phyloP scores from a whole-genome alignment of 768 basidiomycete species.

The Naganishia vishniacii region DNA sequence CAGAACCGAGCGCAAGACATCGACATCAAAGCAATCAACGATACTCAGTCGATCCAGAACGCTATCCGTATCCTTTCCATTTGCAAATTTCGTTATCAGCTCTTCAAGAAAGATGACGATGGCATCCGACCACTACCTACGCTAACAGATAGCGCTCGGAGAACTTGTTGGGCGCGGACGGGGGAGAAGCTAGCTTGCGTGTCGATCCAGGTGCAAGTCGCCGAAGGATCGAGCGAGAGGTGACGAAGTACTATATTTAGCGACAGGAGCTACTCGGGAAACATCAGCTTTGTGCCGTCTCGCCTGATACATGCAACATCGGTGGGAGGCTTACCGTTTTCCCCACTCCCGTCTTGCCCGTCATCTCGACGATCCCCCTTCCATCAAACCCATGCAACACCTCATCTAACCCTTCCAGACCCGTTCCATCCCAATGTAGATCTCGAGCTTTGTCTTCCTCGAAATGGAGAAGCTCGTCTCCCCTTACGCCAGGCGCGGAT shows the following conservation, averaged over 20 bases:
- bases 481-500: neutral
- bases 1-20: slow-evolving; percentile 15
- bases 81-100: neutral
- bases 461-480: neutral
- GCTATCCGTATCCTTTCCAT: neutral
- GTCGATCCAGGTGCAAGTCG: slow-evolving; percentile 43
- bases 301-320: too few species aligned
- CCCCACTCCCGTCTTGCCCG: slow-evolving; percentile 1
- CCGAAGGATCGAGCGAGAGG: slow-evolving; percentile 28
- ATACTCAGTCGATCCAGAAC: slow-evolving; percentile 37
- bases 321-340: slow-evolving; percentile 21
- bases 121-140: neutral
- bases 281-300: too few species aligned
- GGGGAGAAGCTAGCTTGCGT: slow-evolving; percentile 41
- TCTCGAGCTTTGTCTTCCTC: slow-evolving; percentile 13
- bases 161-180: slow-evolving; percentile 33
- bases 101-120: neutral
- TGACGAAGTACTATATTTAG: slow-evolving; percentile 35
- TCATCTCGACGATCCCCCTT: slow-evolving; percentile 22
- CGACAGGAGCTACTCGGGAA: slow-evolving; percentile 36
- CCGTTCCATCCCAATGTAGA: slow-evolving; percentile 24
- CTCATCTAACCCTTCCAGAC: slow-evolving; percentile 21
- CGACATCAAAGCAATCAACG: slow-evolving; percentile 29
- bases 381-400: slow-evolving; percentile 19
- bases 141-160: slow-evolving; percentile 19